Conservation (phyloP, 179 eudicot genomes). For the Actinidia polygama region DNA sequence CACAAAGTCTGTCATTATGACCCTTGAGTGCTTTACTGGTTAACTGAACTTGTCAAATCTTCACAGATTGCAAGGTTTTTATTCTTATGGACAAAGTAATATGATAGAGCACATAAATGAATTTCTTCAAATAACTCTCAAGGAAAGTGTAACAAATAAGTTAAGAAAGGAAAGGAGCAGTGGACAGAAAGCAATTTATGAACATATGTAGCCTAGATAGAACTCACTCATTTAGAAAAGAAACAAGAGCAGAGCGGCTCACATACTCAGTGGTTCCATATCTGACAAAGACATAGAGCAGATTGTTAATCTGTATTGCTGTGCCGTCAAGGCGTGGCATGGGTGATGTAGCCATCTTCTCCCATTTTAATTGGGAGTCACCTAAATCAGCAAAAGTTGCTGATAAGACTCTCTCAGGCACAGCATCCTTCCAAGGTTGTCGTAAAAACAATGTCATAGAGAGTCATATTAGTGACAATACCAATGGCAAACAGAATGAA, state of each 20-base stretch:
- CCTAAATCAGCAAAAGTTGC: slow-evolving; percentile 94
- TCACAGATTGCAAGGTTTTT: background rate
- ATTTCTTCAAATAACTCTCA: background rate
- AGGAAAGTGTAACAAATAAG: background rate
- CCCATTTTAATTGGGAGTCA: slow-evolving; percentile 79
- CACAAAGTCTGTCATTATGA: background rate
- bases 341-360: slow-evolving; percentile 77
- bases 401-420: slow-evolving; percentile 59
- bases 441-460: no score
- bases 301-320: slow-evolving; percentile 84
- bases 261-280: slow-evolving; percentile 88
- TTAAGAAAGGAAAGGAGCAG: background rate
- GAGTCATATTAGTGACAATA: no score
- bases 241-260: slow-evolving; percentile 30
- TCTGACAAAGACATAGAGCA: slow-evolving; percentile 91
- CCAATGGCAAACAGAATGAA: no score
- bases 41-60: background rate
- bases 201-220: background rate
- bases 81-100: background rate
- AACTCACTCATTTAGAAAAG: background rate
- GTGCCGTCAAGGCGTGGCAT: slow-evolving; percentile 97
- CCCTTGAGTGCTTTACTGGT: background rate
- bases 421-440: slow-evolving; percentile 17
- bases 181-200: background rate
- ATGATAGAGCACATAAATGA: background rate